Evolutionary conservation across 257 asterid genomes (phyloP).

Genomic region (Mitragyna speciosa): DNA sequence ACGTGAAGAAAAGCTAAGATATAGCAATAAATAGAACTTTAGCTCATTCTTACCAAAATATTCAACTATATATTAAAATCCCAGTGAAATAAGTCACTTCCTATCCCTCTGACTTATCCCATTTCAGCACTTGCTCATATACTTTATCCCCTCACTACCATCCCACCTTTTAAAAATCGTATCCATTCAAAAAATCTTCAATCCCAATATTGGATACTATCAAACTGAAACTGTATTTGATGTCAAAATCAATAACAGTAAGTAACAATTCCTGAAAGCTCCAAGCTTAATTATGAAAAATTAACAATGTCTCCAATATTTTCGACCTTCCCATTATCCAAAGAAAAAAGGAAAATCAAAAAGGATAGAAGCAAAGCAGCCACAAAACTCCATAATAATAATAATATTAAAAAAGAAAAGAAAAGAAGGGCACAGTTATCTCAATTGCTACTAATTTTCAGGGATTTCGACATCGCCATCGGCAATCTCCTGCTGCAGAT

Average conservation of each 20-base stretch:
- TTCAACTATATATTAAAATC: neutral
- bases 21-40: neutral
- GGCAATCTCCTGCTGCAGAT: conserved; percentile 61
- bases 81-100: neutral
- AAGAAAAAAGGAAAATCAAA: neutral
- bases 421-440: conserved; percentile 1
- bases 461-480: conserved; percentile 69
- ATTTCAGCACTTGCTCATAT: neutral
- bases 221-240: neutral
- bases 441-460: conserved; percentile 6
- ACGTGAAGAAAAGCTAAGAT: neutral
- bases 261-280: conserved; percentile 1
- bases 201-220: neutral
- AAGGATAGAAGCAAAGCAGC: neutral
- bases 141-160: neutral
- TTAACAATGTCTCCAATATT: neutral
- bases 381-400: conserved; percentile 4
- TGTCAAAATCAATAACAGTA: neutral
- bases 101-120: neutral
- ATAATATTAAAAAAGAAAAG: neutral
- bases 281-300: conserved; percentile 12
- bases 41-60: neutral
- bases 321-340: conserved; percentile 4
- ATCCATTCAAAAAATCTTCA: neutral
- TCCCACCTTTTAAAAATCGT: neutral